Evolutionary conservation across 116 monocot genomes (phyloP).

Genomic region (Phalaenopsis hybrid): DNA sequence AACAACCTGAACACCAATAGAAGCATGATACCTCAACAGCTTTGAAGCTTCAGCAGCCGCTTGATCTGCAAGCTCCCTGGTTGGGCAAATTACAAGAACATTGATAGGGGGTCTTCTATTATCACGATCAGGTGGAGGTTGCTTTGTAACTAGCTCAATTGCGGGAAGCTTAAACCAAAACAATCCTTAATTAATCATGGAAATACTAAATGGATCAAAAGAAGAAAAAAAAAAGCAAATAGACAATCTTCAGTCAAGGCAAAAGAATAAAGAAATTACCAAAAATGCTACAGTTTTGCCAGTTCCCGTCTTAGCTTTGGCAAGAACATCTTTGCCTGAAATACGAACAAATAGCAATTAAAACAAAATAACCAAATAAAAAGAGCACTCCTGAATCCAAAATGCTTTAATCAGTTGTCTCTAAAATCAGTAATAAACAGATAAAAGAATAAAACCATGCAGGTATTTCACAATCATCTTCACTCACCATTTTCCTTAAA

Average conservation of each 20-base stretch:
- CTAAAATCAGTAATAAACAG: background rate
- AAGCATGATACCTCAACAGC: conserved; percentile 74
- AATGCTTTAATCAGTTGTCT: background rate
- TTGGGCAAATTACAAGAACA: conserved; percentile 92
- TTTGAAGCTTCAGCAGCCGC: conserved; percentile 69
- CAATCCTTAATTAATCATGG: conserved; percentile 8
- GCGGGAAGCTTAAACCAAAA: conserved; percentile 61
- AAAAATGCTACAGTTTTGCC: conserved; percentile 95
- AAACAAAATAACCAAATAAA: background rate
- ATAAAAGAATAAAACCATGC: background rate
- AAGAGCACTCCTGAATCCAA: background rate
- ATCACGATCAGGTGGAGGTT: conserved; percentile 54
- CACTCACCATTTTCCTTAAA: background rate
- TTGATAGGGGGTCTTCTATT: conserved; percentile 60
- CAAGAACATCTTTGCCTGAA: conserved; percentile 92
- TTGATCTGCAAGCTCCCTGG: conserved; percentile 90
- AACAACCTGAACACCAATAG: conserved; percentile 86
- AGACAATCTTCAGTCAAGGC: background rate
- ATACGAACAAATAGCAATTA: background rate
- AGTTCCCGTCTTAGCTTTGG: conserved; percentile 93
- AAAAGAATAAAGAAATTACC: conserved; percentile 34
- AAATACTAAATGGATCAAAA: background rate
- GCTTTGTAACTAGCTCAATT: conserved; percentile 64
- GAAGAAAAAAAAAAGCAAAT: background rate
- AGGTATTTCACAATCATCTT: background rate